A percentile compares a stretch with the other conserved stretches of the same genome.
These are phyloP conservation scores for Bathelium albidoporum DNA, from an alignment of 495 filamentous ascomycete species.

Conservation along the genomic window DNA sequence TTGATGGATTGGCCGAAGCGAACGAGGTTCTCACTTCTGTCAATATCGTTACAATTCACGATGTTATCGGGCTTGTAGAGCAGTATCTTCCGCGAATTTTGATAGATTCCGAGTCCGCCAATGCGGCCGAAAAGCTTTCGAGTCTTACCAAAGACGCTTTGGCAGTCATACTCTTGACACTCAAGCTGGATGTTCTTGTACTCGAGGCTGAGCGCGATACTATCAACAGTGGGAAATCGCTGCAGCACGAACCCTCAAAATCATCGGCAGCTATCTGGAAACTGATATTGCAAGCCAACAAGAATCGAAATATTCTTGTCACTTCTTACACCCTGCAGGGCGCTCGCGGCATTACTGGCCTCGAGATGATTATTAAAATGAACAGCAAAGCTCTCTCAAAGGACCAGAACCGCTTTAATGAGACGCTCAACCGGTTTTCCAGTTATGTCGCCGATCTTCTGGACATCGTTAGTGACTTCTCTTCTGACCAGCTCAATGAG, in stretches of 20 bases:
- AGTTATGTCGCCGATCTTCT: constrained; percentile 61
- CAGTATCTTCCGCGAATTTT: not conserved
- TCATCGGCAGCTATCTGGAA: constrained; percentile 66
- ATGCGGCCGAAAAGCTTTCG: not conserved
- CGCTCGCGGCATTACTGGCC: constrained; percentile 52
- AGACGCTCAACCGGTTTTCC: constrained; percentile 56
- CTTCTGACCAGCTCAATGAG: constrained; percentile 47
- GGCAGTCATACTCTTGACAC: constrained; percentile 56
- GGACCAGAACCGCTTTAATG: constrained; percentile 60
- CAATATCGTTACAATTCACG: not conserved
- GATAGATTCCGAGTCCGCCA: not conserved
- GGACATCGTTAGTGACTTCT: constrained; percentile 65
- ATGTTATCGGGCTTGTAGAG: not conserved
- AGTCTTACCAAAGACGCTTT: constrained; percentile 26
- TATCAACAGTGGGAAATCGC: constrained; percentile 44
- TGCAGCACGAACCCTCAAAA: constrained; percentile 55
- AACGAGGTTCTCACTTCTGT: not conserved
- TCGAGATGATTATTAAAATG: constrained; percentile 58
- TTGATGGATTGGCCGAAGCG: constrained; percentile 1
- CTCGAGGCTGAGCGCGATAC: constrained; percentile 61
- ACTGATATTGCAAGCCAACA: constrained; percentile 56
- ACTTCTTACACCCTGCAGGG: constrained; percentile 64
- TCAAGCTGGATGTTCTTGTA: constrained; percentile 66
- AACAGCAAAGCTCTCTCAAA: constrained; percentile 38
- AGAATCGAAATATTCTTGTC: constrained; percentile 50